These are phyloP conservation scores for Penicillium coffeae DNA, from an alignment of 495 filamentous ascomycete genomes.

Conservation along the genomic window DNA sequence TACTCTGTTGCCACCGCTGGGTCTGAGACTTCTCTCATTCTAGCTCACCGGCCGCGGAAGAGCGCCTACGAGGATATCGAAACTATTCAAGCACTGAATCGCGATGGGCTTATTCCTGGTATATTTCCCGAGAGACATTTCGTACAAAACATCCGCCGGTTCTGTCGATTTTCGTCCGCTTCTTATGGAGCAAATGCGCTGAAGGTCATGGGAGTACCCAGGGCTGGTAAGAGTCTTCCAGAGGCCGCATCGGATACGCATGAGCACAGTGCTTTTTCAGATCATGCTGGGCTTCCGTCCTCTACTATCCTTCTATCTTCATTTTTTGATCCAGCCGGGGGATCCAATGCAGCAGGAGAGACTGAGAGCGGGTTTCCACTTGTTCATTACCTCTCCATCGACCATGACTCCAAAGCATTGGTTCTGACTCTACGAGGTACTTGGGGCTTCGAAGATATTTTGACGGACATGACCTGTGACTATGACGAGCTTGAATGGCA, in stretches of 20 bases:
- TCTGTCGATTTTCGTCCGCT: slow-evolving; percentile 73
- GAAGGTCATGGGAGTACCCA: slow-evolving; percentile 63
- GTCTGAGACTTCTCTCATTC: slow-evolving; percentile 60
- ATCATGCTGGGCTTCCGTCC: slow-evolving; percentile 63
- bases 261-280: slow-evolving; percentile 68
- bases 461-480: slow-evolving; percentile 79
- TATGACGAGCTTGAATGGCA: slow-evolving; percentile 70
- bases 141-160: slow-evolving; percentile 67
- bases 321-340: slow-evolving; percentile 71
- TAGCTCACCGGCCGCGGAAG: slow-evolving; percentile 49
- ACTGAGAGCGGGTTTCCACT: slow-evolving; percentile 72
- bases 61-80: slow-evolving; percentile 55
- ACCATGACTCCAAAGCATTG: slow-evolving; percentile 73
- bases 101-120: slow-evolving; percentile 54
- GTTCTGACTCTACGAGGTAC: slow-evolving; percentile 75
- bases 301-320: slow-evolving; percentile 71
- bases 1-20: slow-evolving; percentile 65
- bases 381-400: slow-evolving; percentile 73
- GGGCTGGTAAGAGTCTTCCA: slow-evolving; percentile 38
- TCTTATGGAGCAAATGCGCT: slow-evolving; percentile 72
- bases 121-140: slow-evolving; percentile 67
- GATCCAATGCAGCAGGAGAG: slow-evolving; percentile 65
- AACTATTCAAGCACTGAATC: slow-evolving; percentile 52
- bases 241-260: slow-evolving; percentile 44
- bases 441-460: slow-evolving; percentile 74